Conservation (phyloP, 2,329 filamentous ascomycete species). For the Hirsutella rhossiliensis region DNA sequence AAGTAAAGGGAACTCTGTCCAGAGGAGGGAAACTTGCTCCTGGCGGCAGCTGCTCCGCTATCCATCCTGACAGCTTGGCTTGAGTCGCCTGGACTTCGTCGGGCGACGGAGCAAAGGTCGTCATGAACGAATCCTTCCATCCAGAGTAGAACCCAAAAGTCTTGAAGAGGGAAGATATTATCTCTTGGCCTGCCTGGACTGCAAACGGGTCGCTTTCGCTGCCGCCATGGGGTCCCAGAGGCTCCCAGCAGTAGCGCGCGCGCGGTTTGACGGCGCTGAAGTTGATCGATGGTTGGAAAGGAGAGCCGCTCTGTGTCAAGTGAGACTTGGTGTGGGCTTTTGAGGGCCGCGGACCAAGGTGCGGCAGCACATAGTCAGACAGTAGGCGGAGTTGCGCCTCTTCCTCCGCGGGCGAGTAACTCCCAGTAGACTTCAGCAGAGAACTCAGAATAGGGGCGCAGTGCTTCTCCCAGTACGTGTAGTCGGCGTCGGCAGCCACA, state of each 20-base stretch:
- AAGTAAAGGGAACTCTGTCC: slow-evolving; percentile 4
- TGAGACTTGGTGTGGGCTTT: slow-evolving; percentile 1
- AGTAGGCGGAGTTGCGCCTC: slow-evolving; percentile 3
- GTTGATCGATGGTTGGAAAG: slow-evolving; percentile 5
- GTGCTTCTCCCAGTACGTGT: slow-evolving; percentile 4
- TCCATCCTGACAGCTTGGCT: slow-evolving; percentile 2
- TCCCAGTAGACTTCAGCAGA: slow-evolving; percentile 3
- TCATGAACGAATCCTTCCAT: slow-evolving; percentile 4
- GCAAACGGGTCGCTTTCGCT: slow-evolving; percentile 4
- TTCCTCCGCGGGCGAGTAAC: slow-evolving; percentile 3
- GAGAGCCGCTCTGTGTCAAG: slow-evolving; percentile 3
- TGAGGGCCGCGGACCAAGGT: slow-evolving; percentile 5
- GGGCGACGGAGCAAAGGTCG: neutral
- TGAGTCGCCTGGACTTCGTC: neutral
- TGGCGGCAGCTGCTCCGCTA: neutral
- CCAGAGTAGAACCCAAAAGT: slow-evolving; percentile 2
- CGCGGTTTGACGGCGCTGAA: neutral
- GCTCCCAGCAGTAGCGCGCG: slow-evolving; percentile 7
- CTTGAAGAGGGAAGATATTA: neutral
- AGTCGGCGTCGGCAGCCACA: neutral
- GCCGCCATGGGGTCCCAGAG: slow-evolving; percentile 3
- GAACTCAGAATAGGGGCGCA: slow-evolving; percentile 1
- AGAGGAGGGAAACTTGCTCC: neutral
- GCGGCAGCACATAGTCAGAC: slow-evolving; percentile 2
- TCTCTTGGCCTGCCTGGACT: slow-evolving; percentile 3